Conservation (phyloP, 176 grass and related monocot species). For the Hordeum marinum region DNA sequence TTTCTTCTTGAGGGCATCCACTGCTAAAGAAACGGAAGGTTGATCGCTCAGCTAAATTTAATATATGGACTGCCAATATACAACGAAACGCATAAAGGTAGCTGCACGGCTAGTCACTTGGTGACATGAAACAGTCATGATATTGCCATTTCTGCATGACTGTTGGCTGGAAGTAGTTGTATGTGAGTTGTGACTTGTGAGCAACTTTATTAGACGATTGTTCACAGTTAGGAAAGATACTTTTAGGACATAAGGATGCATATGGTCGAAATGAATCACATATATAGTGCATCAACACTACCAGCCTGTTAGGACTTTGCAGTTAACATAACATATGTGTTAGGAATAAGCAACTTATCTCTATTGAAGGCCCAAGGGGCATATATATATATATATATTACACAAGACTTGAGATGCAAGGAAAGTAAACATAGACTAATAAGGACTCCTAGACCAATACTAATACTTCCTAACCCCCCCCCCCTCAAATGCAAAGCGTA, state of each 20-base stretch:
- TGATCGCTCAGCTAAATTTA: background rate
- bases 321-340: background rate
- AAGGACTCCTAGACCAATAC: too few relatives aligned
- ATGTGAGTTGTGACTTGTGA: background rate
- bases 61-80: background rate
- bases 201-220: background rate
- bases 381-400: too few relatives aligned
- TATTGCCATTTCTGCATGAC: background rate
- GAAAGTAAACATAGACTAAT: too few relatives aligned
- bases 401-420: too few relatives aligned
- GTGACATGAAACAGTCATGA: background rate
- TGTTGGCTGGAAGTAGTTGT: background rate
- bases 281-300: background rate
- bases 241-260: background rate
- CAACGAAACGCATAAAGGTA: background rate
- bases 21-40: background rate
- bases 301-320: background rate
- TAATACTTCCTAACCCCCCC: too few relatives aligned
- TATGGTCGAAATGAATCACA: background rate
- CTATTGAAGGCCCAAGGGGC: too few relatives aligned
- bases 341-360: too few relatives aligned
- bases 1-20: constrained; percentile 19
- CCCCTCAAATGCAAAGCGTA: too few relatives aligned
- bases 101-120: background rate
- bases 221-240: background rate